Conservation (phyloP, 371 early-diverging fungal species). For the Nematocida homosporus region DNA sequence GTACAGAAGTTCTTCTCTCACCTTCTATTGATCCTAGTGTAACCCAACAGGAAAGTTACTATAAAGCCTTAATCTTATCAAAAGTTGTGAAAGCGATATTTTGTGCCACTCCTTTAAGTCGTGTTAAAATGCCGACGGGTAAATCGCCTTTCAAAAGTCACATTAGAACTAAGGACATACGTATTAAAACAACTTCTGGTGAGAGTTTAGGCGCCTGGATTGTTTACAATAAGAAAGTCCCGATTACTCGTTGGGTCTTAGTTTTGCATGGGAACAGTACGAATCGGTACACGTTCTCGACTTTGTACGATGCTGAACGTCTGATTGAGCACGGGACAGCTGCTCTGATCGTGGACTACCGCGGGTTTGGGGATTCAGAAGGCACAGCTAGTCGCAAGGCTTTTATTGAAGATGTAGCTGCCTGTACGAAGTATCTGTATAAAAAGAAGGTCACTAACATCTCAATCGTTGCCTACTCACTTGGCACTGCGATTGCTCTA, state of each 20-base stretch:
- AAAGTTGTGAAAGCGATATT: conserved; percentile 9
- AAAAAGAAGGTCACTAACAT: conserved; percentile 28
- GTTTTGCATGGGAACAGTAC: conserved; percentile 49
- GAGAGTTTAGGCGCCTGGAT: conserved; percentile 40
- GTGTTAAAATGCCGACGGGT: conserved; percentile 7
- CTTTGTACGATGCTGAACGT: conserved; percentile 29
- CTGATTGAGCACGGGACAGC: conserved; percentile 30
- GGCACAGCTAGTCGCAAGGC: conserved; percentile 46
- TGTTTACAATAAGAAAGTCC: conserved; percentile 2
- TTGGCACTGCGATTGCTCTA: conserved; percentile 62
- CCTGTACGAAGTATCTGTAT: conserved; percentile 49
- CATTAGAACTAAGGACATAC: conserved; percentile 4
- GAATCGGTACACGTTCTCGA: conserved; percentile 42
- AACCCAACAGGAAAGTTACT: conserved; percentile 16
- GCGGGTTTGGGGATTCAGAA: conserved; percentile 65
- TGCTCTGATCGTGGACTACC: conserved; percentile 60
- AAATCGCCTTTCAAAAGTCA: conserved; percentile 9
- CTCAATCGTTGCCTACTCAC: conserved; percentile 57
- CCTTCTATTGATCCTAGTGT: background rate
- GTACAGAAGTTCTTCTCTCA: background rate
- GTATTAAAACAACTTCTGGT: conserved; percentile 12
- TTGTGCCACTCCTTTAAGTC: conserved; percentile 28
- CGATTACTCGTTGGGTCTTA: conserved; percentile 3
- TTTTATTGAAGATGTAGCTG: conserved; percentile 55
- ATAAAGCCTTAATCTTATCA: conserved; percentile 14